These are phyloP conservation scores for Solanum sejunctum DNA, from an alignment of 257 asterid species.

Conservation along the genomic window DNA sequence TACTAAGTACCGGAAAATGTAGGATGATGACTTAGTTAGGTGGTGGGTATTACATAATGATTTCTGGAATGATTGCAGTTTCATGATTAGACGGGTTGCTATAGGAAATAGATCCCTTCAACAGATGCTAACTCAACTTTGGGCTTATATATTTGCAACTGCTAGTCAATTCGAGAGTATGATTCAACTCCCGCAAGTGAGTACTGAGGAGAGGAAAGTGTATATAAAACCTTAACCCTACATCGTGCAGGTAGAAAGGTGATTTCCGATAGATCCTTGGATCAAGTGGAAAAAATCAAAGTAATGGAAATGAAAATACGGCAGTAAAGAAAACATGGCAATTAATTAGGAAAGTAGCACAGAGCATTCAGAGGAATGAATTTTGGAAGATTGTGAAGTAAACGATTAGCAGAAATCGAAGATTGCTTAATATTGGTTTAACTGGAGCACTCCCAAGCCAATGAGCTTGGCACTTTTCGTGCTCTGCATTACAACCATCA, in stretches of 20 bases:
- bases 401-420: not conserved
- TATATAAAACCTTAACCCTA: not conserved
- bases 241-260: not conserved
- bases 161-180: not conserved
- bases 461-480: not conserved
- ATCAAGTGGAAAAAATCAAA: not conserved
- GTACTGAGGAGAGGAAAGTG: not conserved
- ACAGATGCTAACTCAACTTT: not conserved
- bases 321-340: not conserved
- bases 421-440: not conserved
- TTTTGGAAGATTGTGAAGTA: not conserved
- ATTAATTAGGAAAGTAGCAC: not conserved
- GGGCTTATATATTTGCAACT: not conserved
- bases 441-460: not conserved
- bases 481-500: not conserved
- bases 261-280: not conserved
- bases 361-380: not conserved
- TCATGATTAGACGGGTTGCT: not conserved
- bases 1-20: not conserved
- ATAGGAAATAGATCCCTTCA: not conserved
- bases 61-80: not conserved
- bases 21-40: not conserved
- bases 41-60: not conserved
- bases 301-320: not conserved
- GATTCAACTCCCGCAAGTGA: too few relatives aligned